Conservation (phyloP, 2,329 filamentous ascomycete genomes). For the Hypoxylon sp. region DNA sequence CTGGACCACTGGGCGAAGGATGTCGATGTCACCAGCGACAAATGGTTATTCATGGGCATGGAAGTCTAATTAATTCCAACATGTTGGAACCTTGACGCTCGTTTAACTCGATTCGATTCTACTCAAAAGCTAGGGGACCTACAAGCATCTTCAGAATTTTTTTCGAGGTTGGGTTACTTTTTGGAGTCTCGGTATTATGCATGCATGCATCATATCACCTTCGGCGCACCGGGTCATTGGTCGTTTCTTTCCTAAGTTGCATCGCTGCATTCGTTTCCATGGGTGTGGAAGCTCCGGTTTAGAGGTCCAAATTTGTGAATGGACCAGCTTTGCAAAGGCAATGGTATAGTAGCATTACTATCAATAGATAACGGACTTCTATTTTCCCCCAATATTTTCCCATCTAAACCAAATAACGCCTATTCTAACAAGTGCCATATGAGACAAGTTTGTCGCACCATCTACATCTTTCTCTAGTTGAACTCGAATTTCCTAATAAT, state of each 20-base stretch:
- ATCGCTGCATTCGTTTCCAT: conserved; percentile 33
- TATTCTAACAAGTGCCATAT: conserved; percentile 38
- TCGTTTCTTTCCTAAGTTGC: conserved; percentile 30
- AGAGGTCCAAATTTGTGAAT: conserved; percentile 29
- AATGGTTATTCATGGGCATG: conserved; percentile 91
- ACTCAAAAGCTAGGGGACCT: conserved; percentile 18
- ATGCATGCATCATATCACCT: conserved; percentile 28
- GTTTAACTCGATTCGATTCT: conserved; percentile 30
- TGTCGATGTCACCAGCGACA: conserved; percentile 77
- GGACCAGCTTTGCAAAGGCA: conserved; percentile 31
- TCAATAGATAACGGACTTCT: conserved; percentile 45
- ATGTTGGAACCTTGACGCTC: conserved; percentile 32
- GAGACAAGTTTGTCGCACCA: conserved; percentile 25
- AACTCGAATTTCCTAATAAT: background rate
- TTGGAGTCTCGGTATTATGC: conserved; percentile 36
- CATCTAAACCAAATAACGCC: conserved; percentile 44
- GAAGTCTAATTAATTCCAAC: conserved; percentile 74
- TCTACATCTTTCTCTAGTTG: conserved; percentile 7
- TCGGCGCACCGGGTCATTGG: conserved; percentile 34
- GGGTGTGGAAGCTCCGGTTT: conserved; percentile 14
- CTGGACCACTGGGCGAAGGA: conserved; percentile 80
- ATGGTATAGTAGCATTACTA: conserved; percentile 41
- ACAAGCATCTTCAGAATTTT: conserved; percentile 18
- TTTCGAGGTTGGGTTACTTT: conserved; percentile 28
- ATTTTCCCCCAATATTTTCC: conserved; percentile 25